Evolutionary conservation across 371 early-diverging fungal genomes (phyloP).

Genomic region (Circinella minor): DNA sequence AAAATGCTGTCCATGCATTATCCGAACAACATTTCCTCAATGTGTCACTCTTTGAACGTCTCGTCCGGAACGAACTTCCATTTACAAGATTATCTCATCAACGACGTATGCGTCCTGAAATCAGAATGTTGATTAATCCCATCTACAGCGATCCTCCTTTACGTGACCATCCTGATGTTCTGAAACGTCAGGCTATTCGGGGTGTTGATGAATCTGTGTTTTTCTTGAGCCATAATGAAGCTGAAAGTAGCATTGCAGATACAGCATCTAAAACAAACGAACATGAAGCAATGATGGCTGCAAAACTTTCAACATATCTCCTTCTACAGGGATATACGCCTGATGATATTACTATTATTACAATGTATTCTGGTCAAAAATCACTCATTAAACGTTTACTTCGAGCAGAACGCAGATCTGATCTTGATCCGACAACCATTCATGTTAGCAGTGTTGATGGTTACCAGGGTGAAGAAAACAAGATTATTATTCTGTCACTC

Average conservation of each 20-base stretch:
- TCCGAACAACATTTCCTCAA: constrained; percentile 56
- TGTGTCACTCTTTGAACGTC: constrained; percentile 73
- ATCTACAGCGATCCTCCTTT: constrained; percentile 57
- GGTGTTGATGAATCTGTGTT: constrained; percentile 66
- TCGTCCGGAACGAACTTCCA: constrained; percentile 57
- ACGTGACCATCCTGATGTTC: constrained; percentile 56
- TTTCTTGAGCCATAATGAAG: constrained; percentile 59
- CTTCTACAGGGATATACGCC: constrained; percentile 57
- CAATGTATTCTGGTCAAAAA: constrained; percentile 68
- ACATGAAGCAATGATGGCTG: constrained; percentile 65
- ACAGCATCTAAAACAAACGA: constrained; percentile 63
- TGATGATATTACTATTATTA: constrained; percentile 60
- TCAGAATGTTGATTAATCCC: constrained; percentile 60
- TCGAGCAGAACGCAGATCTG: constrained; percentile 33
- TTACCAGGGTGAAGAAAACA: constrained; percentile 81
- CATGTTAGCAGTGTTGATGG: constrained; percentile 78
- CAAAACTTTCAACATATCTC: constrained; percentile 56
- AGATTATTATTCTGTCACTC: constrained; percentile 74
- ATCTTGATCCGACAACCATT: constrained; percentile 37
- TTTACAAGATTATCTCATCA: constrained; percentile 61
- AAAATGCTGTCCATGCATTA: constrained; percentile 55
- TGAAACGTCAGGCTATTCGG: constrained; percentile 49
- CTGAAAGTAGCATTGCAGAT: constrained; percentile 43
- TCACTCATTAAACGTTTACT: constrained; percentile 41
- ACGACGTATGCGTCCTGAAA: constrained; percentile 78